phyloP scores from a whole-genome alignment of 176 grass and related monocot genomes.

The Elaeis guineensis region DNA sequence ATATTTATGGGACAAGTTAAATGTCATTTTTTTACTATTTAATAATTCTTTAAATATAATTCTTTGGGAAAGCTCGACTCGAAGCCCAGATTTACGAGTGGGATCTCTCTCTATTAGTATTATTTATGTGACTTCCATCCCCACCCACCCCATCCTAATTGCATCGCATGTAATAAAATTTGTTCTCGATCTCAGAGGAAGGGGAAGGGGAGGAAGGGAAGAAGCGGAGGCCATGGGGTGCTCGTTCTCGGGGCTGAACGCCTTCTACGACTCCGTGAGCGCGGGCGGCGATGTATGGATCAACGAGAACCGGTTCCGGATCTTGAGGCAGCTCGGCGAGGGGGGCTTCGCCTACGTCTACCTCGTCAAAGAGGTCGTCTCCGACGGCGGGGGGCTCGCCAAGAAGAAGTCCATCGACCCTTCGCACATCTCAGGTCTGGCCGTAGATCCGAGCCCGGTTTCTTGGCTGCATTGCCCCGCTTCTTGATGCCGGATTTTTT shows the following conservation, averaged over 20 bases:
- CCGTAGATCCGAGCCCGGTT: too few relatives aligned
- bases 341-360: constrained; percentile 51
- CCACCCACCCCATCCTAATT: too few relatives aligned
- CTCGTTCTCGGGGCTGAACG: constrained; percentile 84
- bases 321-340: constrained; percentile 70
- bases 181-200: background rate
- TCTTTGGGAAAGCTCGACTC: too few relatives aligned
- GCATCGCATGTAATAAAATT: too few relatives aligned
- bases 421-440: constrained; percentile 74
- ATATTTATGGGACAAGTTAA: too few relatives aligned
- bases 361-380: constrained; percentile 77
- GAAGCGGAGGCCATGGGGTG: constrained; percentile 50
- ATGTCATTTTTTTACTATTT: too few relatives aligned
- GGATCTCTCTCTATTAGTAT: too few relatives aligned
- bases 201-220: constrained; percentile 9
- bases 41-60: too few relatives aligned
- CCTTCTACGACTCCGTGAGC: constrained; percentile 53
- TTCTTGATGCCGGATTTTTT: too few relatives aligned
- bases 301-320: constrained; percentile 76
- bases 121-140: too few relatives aligned
- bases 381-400: constrained; percentile 27
- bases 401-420: constrained; percentile 64
- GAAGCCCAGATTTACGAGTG: too few relatives aligned
- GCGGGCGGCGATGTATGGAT: constrained; percentile 68
- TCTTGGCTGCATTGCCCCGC: too few relatives aligned